Evolutionary conservation across 768 basidiomycete species (phyloP).

Genomic region (Nidularia sp.): DNA sequence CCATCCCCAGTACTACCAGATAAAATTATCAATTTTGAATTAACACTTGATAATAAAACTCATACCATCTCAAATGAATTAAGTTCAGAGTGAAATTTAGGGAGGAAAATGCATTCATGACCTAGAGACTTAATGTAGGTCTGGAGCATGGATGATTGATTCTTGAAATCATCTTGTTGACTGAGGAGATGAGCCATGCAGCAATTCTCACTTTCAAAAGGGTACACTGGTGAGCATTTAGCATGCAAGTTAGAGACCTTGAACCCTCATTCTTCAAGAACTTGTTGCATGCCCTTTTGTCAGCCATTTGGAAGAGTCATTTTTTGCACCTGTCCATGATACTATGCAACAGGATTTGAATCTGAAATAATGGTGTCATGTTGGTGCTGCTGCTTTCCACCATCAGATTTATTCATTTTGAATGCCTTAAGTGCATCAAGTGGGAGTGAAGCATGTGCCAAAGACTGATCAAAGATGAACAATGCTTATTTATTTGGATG

Average conservation of each 20-base stretch:
- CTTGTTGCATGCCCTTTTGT: background rate
- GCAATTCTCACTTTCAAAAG: background rate
- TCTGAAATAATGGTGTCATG: background rate
- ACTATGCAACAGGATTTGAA: background rate
- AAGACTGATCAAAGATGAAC: background rate
- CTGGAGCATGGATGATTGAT: no score
- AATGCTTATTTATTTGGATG: conserved; percentile 11
- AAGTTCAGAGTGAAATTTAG: no score
- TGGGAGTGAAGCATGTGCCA: background rate
- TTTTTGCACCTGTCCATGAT: background rate
- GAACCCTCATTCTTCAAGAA: background rate
- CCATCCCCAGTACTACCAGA: no score
- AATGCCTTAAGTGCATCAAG: background rate
- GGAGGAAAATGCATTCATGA: no score
- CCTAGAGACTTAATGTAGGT: no score
- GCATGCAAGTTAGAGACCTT: conserved; percentile 8
- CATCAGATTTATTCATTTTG: background rate
- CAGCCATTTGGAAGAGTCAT: background rate
- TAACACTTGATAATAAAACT: no score
- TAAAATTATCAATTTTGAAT: no score
- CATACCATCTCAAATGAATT: no score
- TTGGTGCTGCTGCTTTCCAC: background rate
- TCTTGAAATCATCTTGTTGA: no score
- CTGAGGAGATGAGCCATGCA: background rate
- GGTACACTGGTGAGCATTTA: conserved; percentile 1